Conservation (phyloP, 495 filamentous ascomycete genomes). For the Penicillium dipodomyicola region DNA sequence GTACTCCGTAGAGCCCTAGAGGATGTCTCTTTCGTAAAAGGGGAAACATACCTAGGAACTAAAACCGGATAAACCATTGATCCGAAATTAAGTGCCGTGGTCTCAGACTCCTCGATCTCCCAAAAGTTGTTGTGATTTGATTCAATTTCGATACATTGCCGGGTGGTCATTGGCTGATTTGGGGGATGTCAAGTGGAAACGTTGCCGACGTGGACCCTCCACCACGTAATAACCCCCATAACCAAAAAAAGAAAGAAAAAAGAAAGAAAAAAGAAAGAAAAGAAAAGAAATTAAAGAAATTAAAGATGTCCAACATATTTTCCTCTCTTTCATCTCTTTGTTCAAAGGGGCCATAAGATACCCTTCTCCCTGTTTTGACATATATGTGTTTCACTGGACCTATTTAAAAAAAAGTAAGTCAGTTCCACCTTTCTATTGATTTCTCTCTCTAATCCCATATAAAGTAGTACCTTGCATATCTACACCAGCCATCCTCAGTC, state of each 20-base stretch:
- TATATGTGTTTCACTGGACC: not conserved
- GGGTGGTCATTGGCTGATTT: not conserved
- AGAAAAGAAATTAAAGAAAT: not conserved
- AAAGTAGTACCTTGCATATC: not conserved
- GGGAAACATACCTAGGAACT: no score
- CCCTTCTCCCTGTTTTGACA: not conserved
- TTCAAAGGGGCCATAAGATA: not conserved
- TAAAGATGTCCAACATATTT: no score
- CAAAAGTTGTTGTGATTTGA: not conserved
- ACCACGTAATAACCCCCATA: not conserved
- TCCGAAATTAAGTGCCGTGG: constrained; percentile 1
- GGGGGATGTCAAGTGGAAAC: not conserved
- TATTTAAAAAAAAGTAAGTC: not conserved
- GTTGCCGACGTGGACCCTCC: not conserved
- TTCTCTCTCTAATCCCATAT: not conserved
- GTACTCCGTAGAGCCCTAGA: not conserved
- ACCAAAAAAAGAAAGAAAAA: not conserved
- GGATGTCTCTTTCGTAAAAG: no score
- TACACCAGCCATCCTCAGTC: not conserved
- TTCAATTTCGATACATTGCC: not conserved
- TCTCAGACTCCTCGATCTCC: not conserved
- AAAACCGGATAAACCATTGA: not conserved
- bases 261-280: not conserved
- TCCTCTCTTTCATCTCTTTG: not conserved
- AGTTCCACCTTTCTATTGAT: not conserved